Evolutionary conservation across 2,329 filamentous ascomycete species (phyloP).

Genomic region (Venturia asperata): DNA sequence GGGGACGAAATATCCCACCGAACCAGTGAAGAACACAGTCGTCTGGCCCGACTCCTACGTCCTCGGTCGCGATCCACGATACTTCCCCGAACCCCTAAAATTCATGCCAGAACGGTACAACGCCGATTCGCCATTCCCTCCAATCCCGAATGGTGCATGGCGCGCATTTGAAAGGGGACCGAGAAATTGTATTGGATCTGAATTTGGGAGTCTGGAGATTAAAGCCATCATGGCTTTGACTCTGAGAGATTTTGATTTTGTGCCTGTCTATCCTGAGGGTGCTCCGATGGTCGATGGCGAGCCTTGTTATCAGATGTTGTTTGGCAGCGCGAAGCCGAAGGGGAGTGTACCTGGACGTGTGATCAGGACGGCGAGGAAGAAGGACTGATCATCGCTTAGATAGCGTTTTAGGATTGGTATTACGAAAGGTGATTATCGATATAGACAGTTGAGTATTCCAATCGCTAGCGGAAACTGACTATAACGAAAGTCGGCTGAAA

Average conservation of each 20-base stretch:
- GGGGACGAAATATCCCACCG: slow-evolving; percentile 24
- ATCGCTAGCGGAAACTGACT: no score
- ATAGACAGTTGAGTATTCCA: no score
- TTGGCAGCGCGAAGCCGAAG: slow-evolving; percentile 19
- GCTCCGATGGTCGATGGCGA: slow-evolving; percentile 15
- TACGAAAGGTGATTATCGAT: no score
- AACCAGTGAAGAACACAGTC: slow-evolving; percentile 3
- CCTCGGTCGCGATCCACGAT: slow-evolving; percentile 23
- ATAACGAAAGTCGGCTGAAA: no score
- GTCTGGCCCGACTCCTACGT: slow-evolving; percentile 20
- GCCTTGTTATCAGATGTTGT: slow-evolving; percentile 19
- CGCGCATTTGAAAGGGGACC: slow-evolving; percentile 50
- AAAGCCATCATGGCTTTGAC: slow-evolving; percentile 46
- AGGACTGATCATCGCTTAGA: background rate
- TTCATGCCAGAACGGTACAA: slow-evolving; percentile 27
- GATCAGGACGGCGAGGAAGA: slow-evolving; percentile 2
- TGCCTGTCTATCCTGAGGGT: slow-evolving; percentile 6
- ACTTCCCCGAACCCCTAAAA: slow-evolving; percentile 23
- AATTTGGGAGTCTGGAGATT: slow-evolving; percentile 48
- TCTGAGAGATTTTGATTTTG: slow-evolving; percentile 45
- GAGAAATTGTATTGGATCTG: slow-evolving; percentile 52
- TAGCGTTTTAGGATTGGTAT: background rate
- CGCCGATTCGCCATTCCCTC: slow-evolving; percentile 33
- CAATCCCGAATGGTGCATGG: slow-evolving; percentile 34
- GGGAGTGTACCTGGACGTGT: slow-evolving; percentile 15